A percentile compares a stretch with the other conserved stretches of the same genome.
Conservation (phyloP, 306 rosid genomes). For the Dryas alaskensis region DNA sequence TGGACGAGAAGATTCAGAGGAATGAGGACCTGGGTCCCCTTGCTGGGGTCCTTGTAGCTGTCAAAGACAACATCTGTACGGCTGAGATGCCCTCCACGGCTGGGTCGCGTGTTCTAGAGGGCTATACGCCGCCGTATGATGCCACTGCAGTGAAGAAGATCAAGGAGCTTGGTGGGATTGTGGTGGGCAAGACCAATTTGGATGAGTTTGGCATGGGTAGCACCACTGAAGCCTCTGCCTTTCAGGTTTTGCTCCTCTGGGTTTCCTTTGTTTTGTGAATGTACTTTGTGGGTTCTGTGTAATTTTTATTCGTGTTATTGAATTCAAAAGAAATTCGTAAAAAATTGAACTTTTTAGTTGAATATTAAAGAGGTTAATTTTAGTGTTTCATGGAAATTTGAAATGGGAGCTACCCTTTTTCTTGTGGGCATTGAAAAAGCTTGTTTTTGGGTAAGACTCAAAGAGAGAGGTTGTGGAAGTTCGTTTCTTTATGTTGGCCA, state of each 20-base stretch:
- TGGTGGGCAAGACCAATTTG: constrained; percentile 88
- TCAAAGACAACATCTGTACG: constrained; percentile 93
- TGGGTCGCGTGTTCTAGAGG: constrained; percentile 74
- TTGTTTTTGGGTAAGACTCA: neutral
- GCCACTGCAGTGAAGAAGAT: constrained; percentile 79
- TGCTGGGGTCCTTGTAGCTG: constrained; percentile 81
- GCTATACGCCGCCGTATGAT: constrained; percentile 78
- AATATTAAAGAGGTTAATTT: neutral
- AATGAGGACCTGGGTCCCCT: constrained; percentile 70
- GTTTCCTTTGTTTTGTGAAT: neutral
- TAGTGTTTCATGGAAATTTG: neutral
- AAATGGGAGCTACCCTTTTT: neutral
- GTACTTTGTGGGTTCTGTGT: neutral
- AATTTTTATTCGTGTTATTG: neutral
- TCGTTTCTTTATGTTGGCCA: constrained; percentile 11
- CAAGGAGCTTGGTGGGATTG: constrained; percentile 74
- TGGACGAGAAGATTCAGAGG: constrained; percentile 49
- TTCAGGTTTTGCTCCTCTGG: constrained; percentile 54
- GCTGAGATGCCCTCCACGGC: constrained; percentile 85
- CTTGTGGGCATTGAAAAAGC: neutral
- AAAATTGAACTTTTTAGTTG: neutral
- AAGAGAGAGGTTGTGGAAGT: neutral
- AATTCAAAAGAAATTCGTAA: neutral
- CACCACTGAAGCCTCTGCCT: constrained; percentile 91
- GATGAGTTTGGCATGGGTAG: constrained; percentile 99